These are phyloP conservation scores for Rubia balearica DNA, from an alignment of 305 asterid genomes.

Conservation along the genomic window DNA sequence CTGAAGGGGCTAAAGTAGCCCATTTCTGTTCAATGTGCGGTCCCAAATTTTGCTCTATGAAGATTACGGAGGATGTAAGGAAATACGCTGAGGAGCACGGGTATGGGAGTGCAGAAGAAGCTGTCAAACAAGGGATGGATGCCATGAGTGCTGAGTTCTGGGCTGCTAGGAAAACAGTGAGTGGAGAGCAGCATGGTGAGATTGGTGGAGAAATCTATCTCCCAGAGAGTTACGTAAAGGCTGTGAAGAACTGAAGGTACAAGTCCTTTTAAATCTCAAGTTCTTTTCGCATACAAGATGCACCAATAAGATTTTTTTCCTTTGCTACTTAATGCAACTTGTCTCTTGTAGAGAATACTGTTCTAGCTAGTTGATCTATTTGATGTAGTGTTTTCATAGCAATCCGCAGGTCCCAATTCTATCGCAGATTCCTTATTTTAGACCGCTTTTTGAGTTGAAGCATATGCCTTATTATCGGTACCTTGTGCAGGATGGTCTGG, in stretches of 20 bases:
- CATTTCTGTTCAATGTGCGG: constrained; percentile 99
- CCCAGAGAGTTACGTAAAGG: constrained; percentile 60
- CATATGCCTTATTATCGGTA: not conserved
- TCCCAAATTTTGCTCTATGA: constrained; percentile 94
- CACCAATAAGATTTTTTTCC: not conserved
- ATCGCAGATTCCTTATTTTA: not conserved
- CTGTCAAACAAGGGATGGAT: constrained; percentile 76
- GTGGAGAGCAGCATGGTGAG: constrained; percentile 96
- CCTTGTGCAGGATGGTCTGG: constrained; percentile 21
- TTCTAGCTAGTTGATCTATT: not conserved
- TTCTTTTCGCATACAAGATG: not conserved
- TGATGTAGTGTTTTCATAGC: not conserved
- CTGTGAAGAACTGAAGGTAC: constrained; percentile 52
- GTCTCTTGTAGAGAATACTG: not conserved
- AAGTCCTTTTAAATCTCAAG: constrained; percentile 10
- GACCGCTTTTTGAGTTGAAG: not conserved
- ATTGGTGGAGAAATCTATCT: constrained; percentile 88
- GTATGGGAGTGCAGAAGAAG: constrained; percentile 86
- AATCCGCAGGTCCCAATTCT: not conserved
- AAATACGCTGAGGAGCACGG: constrained; percentile 92
- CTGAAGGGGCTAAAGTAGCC: constrained; percentile 94
- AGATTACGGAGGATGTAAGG: constrained; percentile 91
- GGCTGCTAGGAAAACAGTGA: constrained; percentile 79
- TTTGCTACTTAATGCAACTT: not conserved
- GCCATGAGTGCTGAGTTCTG: constrained; percentile 85